Conservation (phyloP, 768 basidiomycete species). For the Trametes cubensis region DNA sequence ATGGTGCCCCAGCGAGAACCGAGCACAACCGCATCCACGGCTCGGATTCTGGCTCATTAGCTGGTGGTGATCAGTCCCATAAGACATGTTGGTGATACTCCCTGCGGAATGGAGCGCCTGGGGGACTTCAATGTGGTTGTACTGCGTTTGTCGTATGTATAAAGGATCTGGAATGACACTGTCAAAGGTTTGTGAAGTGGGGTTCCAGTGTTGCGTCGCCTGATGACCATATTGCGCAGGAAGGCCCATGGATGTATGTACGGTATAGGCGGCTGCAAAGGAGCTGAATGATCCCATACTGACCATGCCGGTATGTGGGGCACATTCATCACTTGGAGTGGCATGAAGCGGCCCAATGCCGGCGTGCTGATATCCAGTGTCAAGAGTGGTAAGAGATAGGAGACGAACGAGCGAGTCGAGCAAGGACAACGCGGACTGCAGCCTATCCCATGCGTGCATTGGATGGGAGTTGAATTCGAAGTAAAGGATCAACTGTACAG, state of each 20-base stretch:
- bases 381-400: slow-evolving; percentile 42
- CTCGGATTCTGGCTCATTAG: not conserved
- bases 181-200: slow-evolving; percentile 1
- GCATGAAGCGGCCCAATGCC: slow-evolving; percentile 40
- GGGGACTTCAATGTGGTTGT: not conserved
- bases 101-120: not conserved
- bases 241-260: not conserved
- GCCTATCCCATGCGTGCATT: not conserved
- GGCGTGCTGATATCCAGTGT: slow-evolving; percentile 41
- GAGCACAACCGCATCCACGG: slow-evolving; percentile 10
- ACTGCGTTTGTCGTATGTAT: not conserved
- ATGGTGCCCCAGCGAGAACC: slow-evolving; percentile 3
- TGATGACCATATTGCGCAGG: too few relatives aligned
- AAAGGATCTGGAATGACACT: not conserved
- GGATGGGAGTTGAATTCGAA: slow-evolving; percentile 23
- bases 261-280: not conserved
- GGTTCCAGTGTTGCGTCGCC: not conserved
- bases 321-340: not conserved
- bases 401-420: slow-evolving; percentile 20
- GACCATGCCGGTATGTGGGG: not conserved
- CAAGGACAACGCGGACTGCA: slow-evolving; percentile 12
- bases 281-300: not conserved
- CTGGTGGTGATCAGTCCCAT: not conserved
- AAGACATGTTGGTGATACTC: not conserved
- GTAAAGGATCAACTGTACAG: slow-evolving; percentile 19